phyloP scores from a whole-genome alignment of 1,284 basidiomycete genomes.

The Puccinia horiana region DNA sequence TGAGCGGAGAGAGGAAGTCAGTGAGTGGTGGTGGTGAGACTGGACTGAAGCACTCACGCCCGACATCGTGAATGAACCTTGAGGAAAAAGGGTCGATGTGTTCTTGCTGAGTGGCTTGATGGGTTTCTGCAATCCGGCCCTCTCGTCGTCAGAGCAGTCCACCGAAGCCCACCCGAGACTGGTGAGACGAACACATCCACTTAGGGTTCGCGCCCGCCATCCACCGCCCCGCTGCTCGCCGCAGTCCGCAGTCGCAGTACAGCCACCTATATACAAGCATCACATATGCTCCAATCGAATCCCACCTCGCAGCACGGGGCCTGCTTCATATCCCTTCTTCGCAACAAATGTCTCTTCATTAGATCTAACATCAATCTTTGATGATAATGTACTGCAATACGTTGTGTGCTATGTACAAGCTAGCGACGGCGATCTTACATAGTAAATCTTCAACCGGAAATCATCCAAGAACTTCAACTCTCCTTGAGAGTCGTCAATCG shows the following conservation, averaged over 20 bases:
- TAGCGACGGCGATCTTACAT: too few species aligned
- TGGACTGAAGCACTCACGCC: slow-evolving; percentile 22
- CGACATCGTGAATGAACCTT: slow-evolving; percentile 44
- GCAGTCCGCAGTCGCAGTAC: background rate
- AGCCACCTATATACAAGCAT: background rate
- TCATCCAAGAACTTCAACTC: too few species aligned
- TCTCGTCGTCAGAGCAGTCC: background rate
- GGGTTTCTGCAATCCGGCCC: background rate
- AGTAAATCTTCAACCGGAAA: too few species aligned
- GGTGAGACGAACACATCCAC: slow-evolving; percentile 29
- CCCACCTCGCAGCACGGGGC: too few species aligned
- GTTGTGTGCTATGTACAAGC: too few species aligned
- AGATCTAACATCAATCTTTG: too few species aligned
- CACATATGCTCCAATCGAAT: background rate
- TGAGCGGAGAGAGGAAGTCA: background rate
- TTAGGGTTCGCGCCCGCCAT: background rate
- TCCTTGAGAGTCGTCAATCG: too few species aligned
- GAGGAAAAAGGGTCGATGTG: slow-evolving; percentile 27
- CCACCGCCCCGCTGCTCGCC: background rate
- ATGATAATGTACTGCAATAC: too few species aligned
- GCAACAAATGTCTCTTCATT: too few species aligned
- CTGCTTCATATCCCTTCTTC: too few species aligned
- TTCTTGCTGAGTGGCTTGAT: slow-evolving; percentile 22
- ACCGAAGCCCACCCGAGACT: background rate
- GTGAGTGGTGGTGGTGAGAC: background rate